Conservation (phyloP, 2,329 filamentous ascomycete genomes). For the Epichloe bromicola region DNA sequence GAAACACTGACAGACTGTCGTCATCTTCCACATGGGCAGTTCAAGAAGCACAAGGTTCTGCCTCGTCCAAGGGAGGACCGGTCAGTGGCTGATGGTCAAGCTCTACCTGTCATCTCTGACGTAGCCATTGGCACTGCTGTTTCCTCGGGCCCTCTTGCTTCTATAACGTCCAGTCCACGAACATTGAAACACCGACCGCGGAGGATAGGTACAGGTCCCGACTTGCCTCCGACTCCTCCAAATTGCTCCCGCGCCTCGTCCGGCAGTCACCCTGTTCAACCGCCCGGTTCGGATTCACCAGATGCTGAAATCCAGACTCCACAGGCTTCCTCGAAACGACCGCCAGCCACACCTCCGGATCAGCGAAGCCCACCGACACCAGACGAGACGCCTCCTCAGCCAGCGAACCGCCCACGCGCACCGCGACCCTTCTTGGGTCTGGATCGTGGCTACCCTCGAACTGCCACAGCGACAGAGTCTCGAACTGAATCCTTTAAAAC, state of each 20-base stretch:
- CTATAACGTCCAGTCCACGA: constrained; percentile 21
- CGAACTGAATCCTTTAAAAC: constrained; percentile 60
- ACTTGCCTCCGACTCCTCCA: constrained; percentile 50
- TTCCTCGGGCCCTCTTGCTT: not conserved
- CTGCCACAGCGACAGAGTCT: constrained; percentile 44
- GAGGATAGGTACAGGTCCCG: constrained; percentile 31
- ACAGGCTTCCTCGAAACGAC: constrained; percentile 23
- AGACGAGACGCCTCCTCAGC: constrained; percentile 58
- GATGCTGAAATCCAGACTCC: constrained; percentile 26
- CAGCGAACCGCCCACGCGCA: constrained; percentile 27
- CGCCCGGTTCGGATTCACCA: constrained; percentile 28
- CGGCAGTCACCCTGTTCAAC: constrained; percentile 30
- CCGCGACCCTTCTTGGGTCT: constrained; percentile 30
- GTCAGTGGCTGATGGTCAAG: constrained; percentile 13
- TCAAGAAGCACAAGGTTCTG: constrained; percentile 34
- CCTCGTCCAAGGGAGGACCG: constrained; percentile 22
- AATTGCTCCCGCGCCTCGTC: constrained; percentile 46
- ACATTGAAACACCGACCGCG: constrained; percentile 29
- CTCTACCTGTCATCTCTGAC: constrained; percentile 11
- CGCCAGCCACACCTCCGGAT: constrained; percentile 48
- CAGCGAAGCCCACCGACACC: constrained; percentile 60
- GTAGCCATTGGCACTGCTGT: constrained; percentile 16
- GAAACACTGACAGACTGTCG: constrained; percentile 15
- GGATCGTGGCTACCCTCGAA: constrained; percentile 38
- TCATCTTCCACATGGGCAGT: constrained; percentile 22